Conservation (phyloP, 192 early-diverging fungal genomes). For the Haplosporangium gracile region DNA sequence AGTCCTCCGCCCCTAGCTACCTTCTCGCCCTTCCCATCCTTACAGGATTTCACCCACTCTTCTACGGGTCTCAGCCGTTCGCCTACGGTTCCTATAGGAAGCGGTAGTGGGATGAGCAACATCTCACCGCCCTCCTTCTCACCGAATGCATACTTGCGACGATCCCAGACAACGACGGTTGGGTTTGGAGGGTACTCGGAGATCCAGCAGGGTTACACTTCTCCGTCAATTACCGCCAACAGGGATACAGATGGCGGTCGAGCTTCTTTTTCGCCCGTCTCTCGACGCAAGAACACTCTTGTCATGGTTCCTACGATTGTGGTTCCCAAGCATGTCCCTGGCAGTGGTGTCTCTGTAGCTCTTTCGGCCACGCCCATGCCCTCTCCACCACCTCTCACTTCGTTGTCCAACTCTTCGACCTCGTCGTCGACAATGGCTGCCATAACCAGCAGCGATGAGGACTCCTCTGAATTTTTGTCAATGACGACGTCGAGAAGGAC, state of each 20-base stretch:
- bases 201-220: background rate
- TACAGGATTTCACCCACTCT: conserved; percentile 15
- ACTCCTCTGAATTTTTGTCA: background rate
- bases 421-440: conserved; percentile 1
- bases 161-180: conserved; percentile 11
- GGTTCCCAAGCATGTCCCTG: conserved; percentile 5
- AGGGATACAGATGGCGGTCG: background rate
- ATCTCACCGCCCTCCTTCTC: conserved; percentile 7
- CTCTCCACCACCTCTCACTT: background rate
- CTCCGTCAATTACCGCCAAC: background rate
- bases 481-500: background rate
- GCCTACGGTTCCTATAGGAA: background rate
- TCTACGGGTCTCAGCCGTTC: conserved; percentile 13
- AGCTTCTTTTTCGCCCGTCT: conserved; percentile 8
- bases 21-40: conserved; percentile 12
- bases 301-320: conserved; percentile 46
- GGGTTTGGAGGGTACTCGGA: background rate
- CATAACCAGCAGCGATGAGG: background rate
- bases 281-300: conserved; percentile 18
- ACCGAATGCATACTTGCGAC: conserved; percentile 14
- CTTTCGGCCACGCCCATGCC: conserved; percentile 21
- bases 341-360: background rate
- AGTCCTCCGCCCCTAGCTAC: background rate
- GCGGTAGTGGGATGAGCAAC: background rate
- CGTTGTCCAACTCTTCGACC: background rate